Conservation (phyloP, 2,329 filamentous ascomycete genomes). For the Arthrocladium fulminans region DNA sequence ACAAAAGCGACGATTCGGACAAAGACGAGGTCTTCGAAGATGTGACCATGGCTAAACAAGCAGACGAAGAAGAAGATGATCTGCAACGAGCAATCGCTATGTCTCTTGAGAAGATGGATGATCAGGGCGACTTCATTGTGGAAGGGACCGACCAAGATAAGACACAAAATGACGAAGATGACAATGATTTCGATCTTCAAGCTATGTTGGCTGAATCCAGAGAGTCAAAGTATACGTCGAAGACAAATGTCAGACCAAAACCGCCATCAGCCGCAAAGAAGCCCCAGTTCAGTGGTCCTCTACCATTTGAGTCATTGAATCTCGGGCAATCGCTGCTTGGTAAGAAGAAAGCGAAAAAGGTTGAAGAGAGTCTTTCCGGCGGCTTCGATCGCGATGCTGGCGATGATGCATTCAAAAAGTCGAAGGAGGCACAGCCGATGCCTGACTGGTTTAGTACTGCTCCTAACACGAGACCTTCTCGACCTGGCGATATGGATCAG, state of each 20-base stretch:
- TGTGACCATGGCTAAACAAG: constrained; percentile 28
- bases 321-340: constrained; percentile 54
- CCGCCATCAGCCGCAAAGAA: constrained; percentile 26
- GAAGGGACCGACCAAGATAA: constrained; percentile 32
- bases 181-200: constrained; percentile 68
- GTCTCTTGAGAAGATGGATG: constrained; percentile 53
- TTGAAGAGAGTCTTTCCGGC: constrained; percentile 49
- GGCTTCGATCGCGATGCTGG: constrained; percentile 53
- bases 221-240: constrained; percentile 43
- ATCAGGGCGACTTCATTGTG: constrained; percentile 42
- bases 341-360: constrained; percentile 45
- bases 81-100: constrained; percentile 74
- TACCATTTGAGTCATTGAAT: constrained; percentile 78
- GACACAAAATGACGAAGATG: constrained; percentile 50
- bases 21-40: constrained; percentile 52
- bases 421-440: constrained; percentile 28
- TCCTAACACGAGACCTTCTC: constrained; percentile 25
- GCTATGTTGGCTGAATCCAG: constrained; percentile 65
- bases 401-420: constrained; percentile 23
- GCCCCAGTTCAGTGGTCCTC: constrained; percentile 58
- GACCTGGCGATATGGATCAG: constrained; percentile 8
- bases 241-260: constrained; percentile 42
- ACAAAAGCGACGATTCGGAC: constrained; percentile 31
- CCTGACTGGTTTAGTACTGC: constrained; percentile 40
- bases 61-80: constrained; percentile 57